Percentiles rank a stretch among this genome's conserved stretches.
Conservation (phyloP, 108 stramenopile species). For the Nannochloropsis salina region DNA sequence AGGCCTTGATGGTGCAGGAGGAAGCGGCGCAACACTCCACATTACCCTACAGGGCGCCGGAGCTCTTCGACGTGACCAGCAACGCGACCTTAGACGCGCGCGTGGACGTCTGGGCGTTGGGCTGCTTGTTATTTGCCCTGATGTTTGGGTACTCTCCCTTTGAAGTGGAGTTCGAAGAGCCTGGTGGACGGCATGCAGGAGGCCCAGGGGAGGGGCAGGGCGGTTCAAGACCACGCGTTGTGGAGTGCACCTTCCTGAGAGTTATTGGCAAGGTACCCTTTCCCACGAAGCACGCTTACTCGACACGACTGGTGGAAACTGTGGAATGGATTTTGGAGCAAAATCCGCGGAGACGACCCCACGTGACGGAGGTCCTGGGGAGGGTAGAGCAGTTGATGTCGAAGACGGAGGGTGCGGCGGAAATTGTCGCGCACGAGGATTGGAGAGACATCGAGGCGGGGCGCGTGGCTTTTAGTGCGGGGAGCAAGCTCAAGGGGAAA, state of each 20-base stretch:
- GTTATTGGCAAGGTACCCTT: slow-evolving; percentile 39
- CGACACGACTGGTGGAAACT: not conserved
- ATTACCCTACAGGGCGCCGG: slow-evolving; percentile 46
- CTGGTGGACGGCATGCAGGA: not conserved
- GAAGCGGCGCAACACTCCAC: slow-evolving; percentile 51
- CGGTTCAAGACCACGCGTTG: slow-evolving; percentile 28
- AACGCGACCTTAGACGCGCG: slow-evolving; percentile 40
- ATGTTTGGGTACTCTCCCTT: slow-evolving; percentile 49
- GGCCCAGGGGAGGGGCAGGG: not conserved
- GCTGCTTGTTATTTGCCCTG: slow-evolving; percentile 47
- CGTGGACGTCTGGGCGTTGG: slow-evolving; percentile 50
- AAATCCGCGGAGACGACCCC: slow-evolving; percentile 32
- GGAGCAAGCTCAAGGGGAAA: not conserved
- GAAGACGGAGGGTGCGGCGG: not conserved
- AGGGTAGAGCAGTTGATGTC: not conserved
- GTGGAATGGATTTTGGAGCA: slow-evolving; percentile 24
- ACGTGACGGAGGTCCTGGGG: slow-evolving; percentile 37
- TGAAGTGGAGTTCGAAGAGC: slow-evolving; percentile 43
- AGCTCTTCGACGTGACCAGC: slow-evolving; percentile 53
- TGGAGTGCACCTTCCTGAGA: slow-evolving; percentile 45
- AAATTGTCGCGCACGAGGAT: too few species aligned
- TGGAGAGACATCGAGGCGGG: too few species aligned
- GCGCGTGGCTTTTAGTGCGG: too few species aligned
- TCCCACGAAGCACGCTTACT: not conserved
- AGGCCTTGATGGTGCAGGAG: slow-evolving; percentile 48